These are phyloP conservation scores for Salix arbutifolia DNA, from an alignment of 345 rosid species.

Conservation along the genomic window DNA sequence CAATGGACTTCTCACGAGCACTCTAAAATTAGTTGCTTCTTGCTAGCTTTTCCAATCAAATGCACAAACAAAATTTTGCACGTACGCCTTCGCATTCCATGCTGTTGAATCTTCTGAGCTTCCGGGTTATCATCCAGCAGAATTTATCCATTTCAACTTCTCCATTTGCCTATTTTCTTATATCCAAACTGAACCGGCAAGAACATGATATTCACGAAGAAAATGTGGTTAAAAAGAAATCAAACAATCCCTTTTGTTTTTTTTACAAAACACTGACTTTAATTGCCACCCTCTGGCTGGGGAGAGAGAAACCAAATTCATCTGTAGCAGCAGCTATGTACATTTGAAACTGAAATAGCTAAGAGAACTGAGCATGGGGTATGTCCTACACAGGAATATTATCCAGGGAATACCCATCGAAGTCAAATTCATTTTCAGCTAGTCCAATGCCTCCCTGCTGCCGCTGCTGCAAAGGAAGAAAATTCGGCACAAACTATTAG, in stretches of 20 bases:
- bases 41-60: slow-evolving; percentile 35
- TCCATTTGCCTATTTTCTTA: slow-evolving; percentile 7
- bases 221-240: slow-evolving; percentile 17
- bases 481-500: background rate
- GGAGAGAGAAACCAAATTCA: slow-evolving; percentile 14
- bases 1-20: slow-evolving; percentile 22
- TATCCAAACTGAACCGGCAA: slow-evolving; percentile 15
- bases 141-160: slow-evolving; percentile 4
- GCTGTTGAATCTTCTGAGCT: slow-evolving; percentile 28
- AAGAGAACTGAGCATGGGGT: slow-evolving; percentile 3
- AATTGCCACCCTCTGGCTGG: slow-evolving; percentile 15
- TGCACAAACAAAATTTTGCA: slow-evolving; percentile 48
- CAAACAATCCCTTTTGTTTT: slow-evolving; percentile 6
- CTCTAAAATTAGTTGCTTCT: slow-evolving; percentile 39
- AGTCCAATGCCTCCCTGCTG: slow-evolving; percentile 61
- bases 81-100: slow-evolving; percentile 41
- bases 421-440: slow-evolving; percentile 64
- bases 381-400: slow-evolving; percentile 57
- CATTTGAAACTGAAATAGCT: slow-evolving; percentile 20
- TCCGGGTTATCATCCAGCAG: slow-evolving; percentile 11
- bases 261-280: slow-evolving; percentile 3
- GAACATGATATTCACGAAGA: slow-evolving; percentile 29
- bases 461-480: slow-evolving; percentile 17
- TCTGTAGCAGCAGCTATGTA: slow-evolving; percentile 33
- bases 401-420: slow-evolving; percentile 70